Conservation (phyloP, 768 basidiomycete genomes). For the Tulasnella sp. region DNA sequence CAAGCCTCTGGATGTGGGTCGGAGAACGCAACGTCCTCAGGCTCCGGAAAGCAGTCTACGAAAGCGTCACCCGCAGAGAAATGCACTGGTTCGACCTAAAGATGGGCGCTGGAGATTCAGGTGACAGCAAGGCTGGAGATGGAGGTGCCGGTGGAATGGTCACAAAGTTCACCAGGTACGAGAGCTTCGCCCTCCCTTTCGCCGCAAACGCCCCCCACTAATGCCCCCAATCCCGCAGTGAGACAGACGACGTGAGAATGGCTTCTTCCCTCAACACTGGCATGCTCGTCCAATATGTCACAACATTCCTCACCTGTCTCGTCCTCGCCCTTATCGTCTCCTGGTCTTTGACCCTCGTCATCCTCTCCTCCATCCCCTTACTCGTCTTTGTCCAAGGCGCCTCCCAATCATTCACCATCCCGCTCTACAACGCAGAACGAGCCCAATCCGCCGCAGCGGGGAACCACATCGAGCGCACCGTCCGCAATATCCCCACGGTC, state of each 20-base stretch:
- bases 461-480: conserved; percentile 69
- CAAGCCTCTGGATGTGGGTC: conserved; percentile 76
- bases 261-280: conserved; percentile 77
- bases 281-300: conserved; percentile 68
- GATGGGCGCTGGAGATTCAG: conserved; percentile 49
- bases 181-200: background rate
- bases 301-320: conserved; percentile 70
- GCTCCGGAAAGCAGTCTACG: conserved; percentile 61
- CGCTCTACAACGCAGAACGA: conserved; percentile 62
- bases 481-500: conserved; percentile 74
- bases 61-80: conserved; percentile 55
- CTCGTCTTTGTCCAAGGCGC: conserved; percentile 67
- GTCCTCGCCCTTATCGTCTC: conserved; percentile 74
- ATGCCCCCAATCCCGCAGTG: conserved; percentile 44
- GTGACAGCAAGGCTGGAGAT: conserved; percentile 36
- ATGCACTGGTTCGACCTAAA: conserved; percentile 90
- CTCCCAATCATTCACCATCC: conserved; percentile 61
- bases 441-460: conserved; percentile 60
- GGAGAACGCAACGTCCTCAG: conserved; percentile 72
- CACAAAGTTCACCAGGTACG: conserved; percentile 81
- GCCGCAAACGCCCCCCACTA: background rate
- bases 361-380: conserved; percentile 80
- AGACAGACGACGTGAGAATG: conserved; percentile 87
- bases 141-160: conserved; percentile 84
- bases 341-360: conserved; percentile 80